Evolutionary conservation across 108 stramenopile genomes (phyloP), one percentile per base, ranked within the genome.

Genomic region (Nitzschia sp.): DNA sequence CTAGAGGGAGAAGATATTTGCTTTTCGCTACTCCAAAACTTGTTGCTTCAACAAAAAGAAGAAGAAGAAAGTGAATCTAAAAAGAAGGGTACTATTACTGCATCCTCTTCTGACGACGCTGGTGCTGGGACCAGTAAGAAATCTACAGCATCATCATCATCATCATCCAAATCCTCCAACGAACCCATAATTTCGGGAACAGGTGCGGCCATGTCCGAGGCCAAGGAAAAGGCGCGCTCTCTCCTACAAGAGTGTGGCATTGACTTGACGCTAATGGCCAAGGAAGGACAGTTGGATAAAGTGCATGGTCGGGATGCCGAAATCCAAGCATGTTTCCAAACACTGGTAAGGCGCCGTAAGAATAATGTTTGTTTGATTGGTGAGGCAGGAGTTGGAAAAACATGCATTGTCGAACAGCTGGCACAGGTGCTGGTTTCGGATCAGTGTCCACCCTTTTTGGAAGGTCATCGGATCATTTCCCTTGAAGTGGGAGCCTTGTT

Each of bases 221-320:
- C 48, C 19, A 50, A 50, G 19, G 48, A 50, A 50, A 58, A 34
- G 33, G 56, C 56, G 5, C 56, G 30, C 5, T 34, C 56, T 4
- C 48, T 58, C 27, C n/a, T 58, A n/a, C 32, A 58, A 34, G 56
- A 58, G 28, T 86, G 82, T 71, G 86, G 86, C 0, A 70, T 90
- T 1, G 88, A 90, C 71, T 36, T 90, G 27, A 74, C 81, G 15
- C 72, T 86, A 48, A 63, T 72, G 23, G 93, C 99, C n/a, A 83
- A 82, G 48, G 96, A 98, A 41, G 97, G 97, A 1, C 88, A 94
- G 66, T 72, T 99, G 0, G 97, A 98, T 75, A 97, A 97, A 3
- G 97, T 98, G 22, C 94, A 97, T 74, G 99, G 99, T 2, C 85
- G 98, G 2, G 98, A 99, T 69, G 96, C 95, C 47, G 98, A 99